phyloP scores from a whole-genome alignment of 2,329 filamentous ascomycete genomes.

The Pezicula neosporulosa region DNA sequence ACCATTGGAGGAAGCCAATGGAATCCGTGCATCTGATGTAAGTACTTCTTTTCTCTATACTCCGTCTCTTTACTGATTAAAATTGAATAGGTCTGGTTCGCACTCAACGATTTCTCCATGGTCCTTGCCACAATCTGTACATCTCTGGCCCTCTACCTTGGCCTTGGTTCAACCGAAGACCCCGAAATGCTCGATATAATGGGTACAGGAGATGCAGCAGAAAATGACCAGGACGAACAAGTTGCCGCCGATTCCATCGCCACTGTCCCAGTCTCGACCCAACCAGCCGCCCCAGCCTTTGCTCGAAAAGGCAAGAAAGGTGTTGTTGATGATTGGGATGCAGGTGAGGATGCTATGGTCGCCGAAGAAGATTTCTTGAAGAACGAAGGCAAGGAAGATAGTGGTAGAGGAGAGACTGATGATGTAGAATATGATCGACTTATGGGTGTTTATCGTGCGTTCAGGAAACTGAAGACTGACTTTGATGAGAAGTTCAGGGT shows the following conservation, averaged over 20 bases:
- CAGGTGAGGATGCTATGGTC: slow-evolving; percentile 34
- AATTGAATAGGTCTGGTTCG: slow-evolving; percentile 59
- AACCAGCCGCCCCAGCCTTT: slow-evolving; percentile 3
- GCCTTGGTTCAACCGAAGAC: slow-evolving; percentile 46
- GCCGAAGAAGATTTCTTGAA: slow-evolving; percentile 28
- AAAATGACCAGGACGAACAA: slow-evolving; percentile 32
- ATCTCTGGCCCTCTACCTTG: slow-evolving; percentile 55
- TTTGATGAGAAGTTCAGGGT: slow-evolving; percentile 59
- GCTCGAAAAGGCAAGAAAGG: slow-evolving; percentile 28
- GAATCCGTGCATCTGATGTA: slow-evolving; percentile 57
- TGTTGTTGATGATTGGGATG: slow-evolving; percentile 48
- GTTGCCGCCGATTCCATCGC: slow-evolving; percentile 23
- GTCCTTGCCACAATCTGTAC: slow-evolving; percentile 70
- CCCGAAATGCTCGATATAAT: slow-evolving; percentile 38
- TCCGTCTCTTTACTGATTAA: slow-evolving; percentile 4
- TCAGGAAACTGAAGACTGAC: slow-evolving; percentile 51
- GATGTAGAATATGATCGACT: slow-evolving; percentile 42
- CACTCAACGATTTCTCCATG: slow-evolving; percentile 63
- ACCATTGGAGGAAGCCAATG: slow-evolving; percentile 60
- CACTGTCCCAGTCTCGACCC: slow-evolving; percentile 2
- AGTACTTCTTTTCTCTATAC: slow-evolving; percentile 3
- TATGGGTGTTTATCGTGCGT: slow-evolving; percentile 55
- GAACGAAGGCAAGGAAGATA: slow-evolving; percentile 30
- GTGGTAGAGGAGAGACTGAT: slow-evolving; percentile 25
- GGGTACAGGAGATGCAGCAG: slow-evolving; percentile 46